Conservation (phyloP, 805 yeast genomes). For the Metschnikowia borealis region DNA sequence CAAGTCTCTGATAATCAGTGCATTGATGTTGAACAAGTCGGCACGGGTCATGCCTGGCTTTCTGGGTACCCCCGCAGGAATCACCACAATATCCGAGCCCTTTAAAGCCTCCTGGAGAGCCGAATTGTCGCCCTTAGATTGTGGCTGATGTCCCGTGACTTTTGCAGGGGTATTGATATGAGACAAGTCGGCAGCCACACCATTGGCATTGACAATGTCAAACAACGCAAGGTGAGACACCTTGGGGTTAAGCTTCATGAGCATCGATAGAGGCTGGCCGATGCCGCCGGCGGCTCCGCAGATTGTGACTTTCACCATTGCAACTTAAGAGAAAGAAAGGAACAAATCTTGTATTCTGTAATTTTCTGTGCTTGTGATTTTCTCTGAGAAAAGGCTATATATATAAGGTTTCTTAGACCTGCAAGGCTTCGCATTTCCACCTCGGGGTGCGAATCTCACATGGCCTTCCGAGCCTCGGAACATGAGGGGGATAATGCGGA, state of each 20-base stretch:
- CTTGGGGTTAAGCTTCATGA: constrained; percentile 37
- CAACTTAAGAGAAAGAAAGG: neutral
- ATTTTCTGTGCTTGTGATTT: neutral
- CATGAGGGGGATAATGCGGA: constrained; percentile 2
- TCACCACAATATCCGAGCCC: constrained; percentile 38
- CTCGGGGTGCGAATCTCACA: constrained; percentile 4
- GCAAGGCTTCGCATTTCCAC: neutral
- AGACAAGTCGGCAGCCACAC: constrained; percentile 45
- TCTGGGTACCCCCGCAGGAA: constrained; percentile 48
- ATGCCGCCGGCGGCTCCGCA: constrained; percentile 50
- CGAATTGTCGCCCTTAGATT: constrained; percentile 32
- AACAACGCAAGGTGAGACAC: constrained; percentile 38
- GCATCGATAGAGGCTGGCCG: constrained; percentile 44
- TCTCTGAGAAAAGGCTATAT: neutral
- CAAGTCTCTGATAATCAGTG: constrained; percentile 41
- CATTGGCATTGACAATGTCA: constrained; percentile 43
- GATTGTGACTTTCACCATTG: constrained; percentile 44
- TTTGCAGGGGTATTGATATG: constrained; percentile 39
- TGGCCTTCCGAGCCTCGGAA: constrained; percentile 2
- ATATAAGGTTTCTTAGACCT: neutral
- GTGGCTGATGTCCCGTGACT: constrained; percentile 41
- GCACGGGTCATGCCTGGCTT: constrained; percentile 49
- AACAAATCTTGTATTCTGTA: neutral
- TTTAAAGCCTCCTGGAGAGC: constrained; percentile 36
- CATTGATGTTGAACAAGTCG: constrained; percentile 45